Evolutionary conservation across 768 basidiomycete species (phyloP), one percentile per base, ranked within the genome.

Genomic region (Panaeolus papilionaceus): DNA sequence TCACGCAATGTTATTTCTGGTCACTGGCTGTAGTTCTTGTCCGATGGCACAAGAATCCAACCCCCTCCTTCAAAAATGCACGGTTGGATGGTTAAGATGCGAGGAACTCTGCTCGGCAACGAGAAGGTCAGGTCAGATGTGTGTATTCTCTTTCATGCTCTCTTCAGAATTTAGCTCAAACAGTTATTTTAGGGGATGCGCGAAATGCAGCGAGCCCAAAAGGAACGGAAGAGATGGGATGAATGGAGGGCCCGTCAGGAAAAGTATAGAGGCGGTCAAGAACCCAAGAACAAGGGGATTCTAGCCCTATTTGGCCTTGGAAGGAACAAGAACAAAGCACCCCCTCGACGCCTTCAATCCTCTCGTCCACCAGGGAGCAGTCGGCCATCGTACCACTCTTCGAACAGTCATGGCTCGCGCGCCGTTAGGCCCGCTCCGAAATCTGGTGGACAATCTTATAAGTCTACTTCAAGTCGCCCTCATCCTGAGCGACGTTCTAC

Each of bases 11-110:
- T 51, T 51, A 51, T 58, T 58, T 58, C 33, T 28, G 54, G 42
- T 66, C 54, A 63, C 40, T 42, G 10, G 20, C 61, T 37, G 10
- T 66, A 86, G 84, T 83, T 81, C 71, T 76, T 79, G 68, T 69
- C 81, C 20, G 84, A 85, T 74, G 83, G 83, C 51, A 76, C 79
- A 64, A 82, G 83, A 63, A 79, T 81, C 45, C 82, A 78, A 54
- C 87, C 85, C 61, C 83, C 81, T 38, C 84, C 85, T 47, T 89
- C 85, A 6, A 84, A 85, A 11, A 83, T 91, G 76, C 92, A 93
- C 70, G 92, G 92, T 38, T 93, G 91, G 90, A 80, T 92, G 67
- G 87, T 88, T n/a, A 93, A 92, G 77, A 85, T 89, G 86, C 84
- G 91, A 68, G 92, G 91, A 28, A 92, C 91, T 12, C 80, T 92